Conservation (phyloP, 176 grass and related monocot species). For the Phoenix dactylifera region DNA sequence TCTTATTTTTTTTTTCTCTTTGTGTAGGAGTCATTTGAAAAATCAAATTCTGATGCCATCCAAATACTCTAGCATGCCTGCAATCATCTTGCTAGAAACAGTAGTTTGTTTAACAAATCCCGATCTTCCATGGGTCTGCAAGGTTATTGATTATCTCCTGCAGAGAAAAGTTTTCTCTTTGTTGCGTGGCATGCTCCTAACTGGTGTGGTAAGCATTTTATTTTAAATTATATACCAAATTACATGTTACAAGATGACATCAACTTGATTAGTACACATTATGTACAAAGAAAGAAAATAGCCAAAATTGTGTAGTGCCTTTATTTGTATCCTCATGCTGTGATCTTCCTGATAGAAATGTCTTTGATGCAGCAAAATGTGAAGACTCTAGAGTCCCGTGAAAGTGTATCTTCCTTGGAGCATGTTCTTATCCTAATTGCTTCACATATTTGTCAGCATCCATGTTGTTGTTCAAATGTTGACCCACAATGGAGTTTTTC, state of each 20-base stretch:
- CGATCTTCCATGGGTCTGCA: constrained; percentile 62
- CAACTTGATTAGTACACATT: no score
- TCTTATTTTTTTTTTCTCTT: constrained; percentile 28
- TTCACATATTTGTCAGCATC: constrained; percentile 64
- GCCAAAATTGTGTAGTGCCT: no score
- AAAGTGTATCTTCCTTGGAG: constrained; percentile 49
- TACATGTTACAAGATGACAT: no score
- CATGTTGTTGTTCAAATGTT: constrained; percentile 35
- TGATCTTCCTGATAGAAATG: neutral
- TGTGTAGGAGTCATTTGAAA: constrained; percentile 48
- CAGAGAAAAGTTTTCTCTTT: constrained; percentile 58
- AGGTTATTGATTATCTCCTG: constrained; percentile 51
- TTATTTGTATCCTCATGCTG: no score
- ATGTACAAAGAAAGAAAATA: no score
- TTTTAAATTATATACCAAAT: neutral
- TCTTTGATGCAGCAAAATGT: constrained; percentile 50
- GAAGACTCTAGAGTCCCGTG: constrained; percentile 12
- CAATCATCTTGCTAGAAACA: constrained; percentile 53
- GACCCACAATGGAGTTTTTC: constrained; percentile 82
- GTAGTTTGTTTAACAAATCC: constrained; percentile 78
- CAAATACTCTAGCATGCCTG: constrained; percentile 34
- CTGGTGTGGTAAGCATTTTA: constrained; percentile 45
- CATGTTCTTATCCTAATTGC: constrained; percentile 61
- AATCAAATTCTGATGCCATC: constrained; percentile 48
- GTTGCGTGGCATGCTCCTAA: constrained; percentile 60